phyloP scores from a whole-genome alignment of 2,329 filamentous ascomycete species.

The Lecanicillium sp. region DNA sequence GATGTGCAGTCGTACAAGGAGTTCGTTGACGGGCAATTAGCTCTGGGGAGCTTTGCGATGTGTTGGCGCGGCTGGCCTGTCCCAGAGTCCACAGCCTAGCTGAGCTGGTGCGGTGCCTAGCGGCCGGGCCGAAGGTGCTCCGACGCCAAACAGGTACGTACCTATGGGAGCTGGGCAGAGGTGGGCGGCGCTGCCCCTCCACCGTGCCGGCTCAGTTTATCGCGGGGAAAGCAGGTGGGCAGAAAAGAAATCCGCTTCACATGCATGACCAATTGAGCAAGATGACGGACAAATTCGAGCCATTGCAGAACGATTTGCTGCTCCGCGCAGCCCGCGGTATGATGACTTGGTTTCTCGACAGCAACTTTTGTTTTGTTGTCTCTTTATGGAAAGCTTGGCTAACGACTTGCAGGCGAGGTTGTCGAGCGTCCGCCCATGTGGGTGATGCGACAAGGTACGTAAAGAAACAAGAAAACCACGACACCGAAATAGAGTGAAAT shows the following conservation, averaged over 20 bases:
- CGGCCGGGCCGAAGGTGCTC: conserved; percentile 9
- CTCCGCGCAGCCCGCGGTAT: conserved; percentile 83
- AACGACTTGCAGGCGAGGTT: conserved; percentile 58
- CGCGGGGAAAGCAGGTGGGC: background rate
- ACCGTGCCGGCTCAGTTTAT: too few relatives aligned
- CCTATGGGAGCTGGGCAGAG: background rate
- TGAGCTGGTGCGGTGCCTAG: background rate
- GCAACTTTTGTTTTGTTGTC: conserved; percentile 16
- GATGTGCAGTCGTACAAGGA: background rate
- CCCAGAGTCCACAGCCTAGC: too few relatives aligned
- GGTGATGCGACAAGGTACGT: conserved; percentile 96
- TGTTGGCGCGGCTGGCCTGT: too few relatives aligned
- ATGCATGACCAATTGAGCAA: conserved; percentile 10
- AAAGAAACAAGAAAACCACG: background rate
- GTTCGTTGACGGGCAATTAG: background rate
- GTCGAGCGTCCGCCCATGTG: conserved; percentile 93
- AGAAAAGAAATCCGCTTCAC: conserved; percentile 3
- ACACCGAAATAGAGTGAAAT: conserved; percentile 1
- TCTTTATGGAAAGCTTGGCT: conserved; percentile 28
- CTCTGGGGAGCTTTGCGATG: background rate
- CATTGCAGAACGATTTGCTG: conserved; percentile 87
- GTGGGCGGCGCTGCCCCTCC: background rate
- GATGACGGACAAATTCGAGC: conserved; percentile 70
- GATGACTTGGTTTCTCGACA: conserved; percentile 19
- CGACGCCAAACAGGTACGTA: conserved; percentile 7